A percentile compares a stretch with the other conserved stretches of the same genome.
phyloP scores from a whole-genome alignment of 78 protist species.

The Planoprotostelium fungivorum region DNA sequence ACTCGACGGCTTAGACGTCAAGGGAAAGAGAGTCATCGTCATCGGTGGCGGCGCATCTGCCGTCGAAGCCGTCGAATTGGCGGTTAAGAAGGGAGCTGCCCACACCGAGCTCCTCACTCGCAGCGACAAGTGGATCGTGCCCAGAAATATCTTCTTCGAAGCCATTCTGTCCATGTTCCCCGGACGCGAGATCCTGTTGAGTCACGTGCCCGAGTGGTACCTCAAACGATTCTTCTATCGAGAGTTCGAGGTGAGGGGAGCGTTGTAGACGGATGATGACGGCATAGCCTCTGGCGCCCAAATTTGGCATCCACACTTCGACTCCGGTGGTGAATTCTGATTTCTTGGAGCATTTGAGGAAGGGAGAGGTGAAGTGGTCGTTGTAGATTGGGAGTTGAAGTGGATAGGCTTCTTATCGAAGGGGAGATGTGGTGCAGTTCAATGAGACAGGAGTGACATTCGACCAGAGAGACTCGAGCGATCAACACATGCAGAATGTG shows the following conservation, averaged over 20 bases:
- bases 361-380: background rate
- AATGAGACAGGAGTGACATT: background rate
- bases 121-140: background rate
- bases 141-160: background rate
- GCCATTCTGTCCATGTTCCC: background rate
- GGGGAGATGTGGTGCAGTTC: background rate
- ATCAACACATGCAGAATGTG: background rate
- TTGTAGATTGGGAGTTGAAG: no score
- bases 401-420: background rate
- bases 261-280: background rate
- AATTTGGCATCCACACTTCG: background rate
- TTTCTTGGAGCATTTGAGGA: background rate
- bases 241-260: background rate
- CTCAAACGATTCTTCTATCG: background rate
- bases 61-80: background rate
- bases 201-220: background rate
- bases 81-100: background rate
- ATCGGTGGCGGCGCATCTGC: background rate
- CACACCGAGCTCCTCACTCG: background rate
- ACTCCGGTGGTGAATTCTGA: background rate
- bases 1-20: background rate
- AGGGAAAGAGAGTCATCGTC: background rate
- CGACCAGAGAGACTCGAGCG: background rate
- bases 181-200: background rate
- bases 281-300: background rate